phyloP scores from a whole-genome alignment of 345 rosid genomes.

The Populus tremula region DNA sequence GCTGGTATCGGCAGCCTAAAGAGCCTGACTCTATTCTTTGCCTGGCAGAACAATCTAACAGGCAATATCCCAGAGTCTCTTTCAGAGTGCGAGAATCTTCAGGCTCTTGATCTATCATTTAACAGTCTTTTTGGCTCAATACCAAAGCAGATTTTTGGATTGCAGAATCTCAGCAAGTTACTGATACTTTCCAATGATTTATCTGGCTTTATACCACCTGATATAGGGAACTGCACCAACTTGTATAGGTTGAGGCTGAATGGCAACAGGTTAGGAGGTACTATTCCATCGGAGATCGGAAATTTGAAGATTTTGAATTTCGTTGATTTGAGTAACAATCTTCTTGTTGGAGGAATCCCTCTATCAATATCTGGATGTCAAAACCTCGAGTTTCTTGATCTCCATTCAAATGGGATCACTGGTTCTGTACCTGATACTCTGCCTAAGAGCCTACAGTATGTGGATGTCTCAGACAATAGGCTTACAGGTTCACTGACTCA shows the following conservation, averaged over 20 bases:
- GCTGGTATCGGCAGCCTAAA: constrained; percentile 50
- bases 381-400: constrained; percentile 68
- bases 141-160: constrained; percentile 54
- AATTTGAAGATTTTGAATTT: constrained; percentile 62
- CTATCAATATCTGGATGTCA: constrained; percentile 50
- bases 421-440: constrained; percentile 64
- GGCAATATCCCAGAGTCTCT: constrained; percentile 69
- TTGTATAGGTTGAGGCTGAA: constrained; percentile 64
- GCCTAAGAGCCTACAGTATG: constrained; percentile 58
- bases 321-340: constrained; percentile 67
- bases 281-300: constrained; percentile 75
- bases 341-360: constrained; percentile 65
- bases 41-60: constrained; percentile 85
- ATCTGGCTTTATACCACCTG: constrained; percentile 74
- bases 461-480: constrained; percentile 74
- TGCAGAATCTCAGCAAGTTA: constrained; percentile 78
- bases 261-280: constrained; percentile 67
- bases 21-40: constrained; percentile 75
- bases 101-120: constrained; percentile 89
- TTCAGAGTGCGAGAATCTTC: constrained; percentile 66
- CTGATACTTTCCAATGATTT: constrained; percentile 72
- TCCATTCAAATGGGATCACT: constrained; percentile 73
- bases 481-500: constrained; percentile 56
- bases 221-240: constrained; percentile 75
- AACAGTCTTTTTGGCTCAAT: constrained; percentile 72